These are phyloP conservation scores for Fusarium nodosum DNA, from an alignment of 2,329 filamentous ascomycete genomes.

Conservation along the genomic window DNA sequence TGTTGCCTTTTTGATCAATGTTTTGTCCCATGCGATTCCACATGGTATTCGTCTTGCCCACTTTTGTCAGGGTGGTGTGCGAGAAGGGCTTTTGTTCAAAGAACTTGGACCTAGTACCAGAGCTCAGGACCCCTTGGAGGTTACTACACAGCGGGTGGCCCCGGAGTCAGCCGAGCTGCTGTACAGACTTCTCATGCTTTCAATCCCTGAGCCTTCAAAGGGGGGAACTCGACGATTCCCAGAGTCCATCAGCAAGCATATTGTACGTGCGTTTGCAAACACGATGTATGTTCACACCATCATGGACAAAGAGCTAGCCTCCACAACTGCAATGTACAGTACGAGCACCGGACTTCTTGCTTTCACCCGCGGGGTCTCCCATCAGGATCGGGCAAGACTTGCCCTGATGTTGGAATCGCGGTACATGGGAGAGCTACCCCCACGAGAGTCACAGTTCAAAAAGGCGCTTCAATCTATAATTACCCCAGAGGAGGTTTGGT, in stretches of 20 bases:
- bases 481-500: slow-evolving; percentile 33
- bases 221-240: slow-evolving; percentile 21
- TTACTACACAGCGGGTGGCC: slow-evolving; percentile 26
- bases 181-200: slow-evolving; percentile 12
- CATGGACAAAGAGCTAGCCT: slow-evolving; percentile 35
- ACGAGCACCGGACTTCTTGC: slow-evolving; percentile 27
- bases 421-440: slow-evolving; percentile 34
- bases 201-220: slow-evolving; percentile 14
- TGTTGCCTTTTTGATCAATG: slow-evolving; percentile 28
- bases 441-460: slow-evolving; percentile 21
- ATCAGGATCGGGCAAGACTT: slow-evolving; percentile 28
- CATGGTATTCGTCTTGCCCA: slow-evolving; percentile 28
- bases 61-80: slow-evolving; percentile 33
- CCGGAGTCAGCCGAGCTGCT: slow-evolving; percentile 23
- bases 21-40: slow-evolving; percentile 23
- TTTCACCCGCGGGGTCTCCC: slow-evolving; percentile 23
- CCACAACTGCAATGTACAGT: slow-evolving; percentile 29
- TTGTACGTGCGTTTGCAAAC: slow-evolving; percentile 24
- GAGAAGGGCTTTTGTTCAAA: slow-evolving; percentile 28
- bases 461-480: slow-evolving; percentile 23
- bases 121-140: slow-evolving; percentile 28
- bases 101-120: slow-evolving; percentile 23
- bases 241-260: slow-evolving; percentile 18
- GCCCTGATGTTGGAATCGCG: slow-evolving; percentile 31
- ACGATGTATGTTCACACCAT: slow-evolving; percentile 26